Evolutionary conservation across 768 basidiomycete genomes (phyloP), one percentile per base, ranked within the genome.

Genomic region (Trametes maxima): DNA sequence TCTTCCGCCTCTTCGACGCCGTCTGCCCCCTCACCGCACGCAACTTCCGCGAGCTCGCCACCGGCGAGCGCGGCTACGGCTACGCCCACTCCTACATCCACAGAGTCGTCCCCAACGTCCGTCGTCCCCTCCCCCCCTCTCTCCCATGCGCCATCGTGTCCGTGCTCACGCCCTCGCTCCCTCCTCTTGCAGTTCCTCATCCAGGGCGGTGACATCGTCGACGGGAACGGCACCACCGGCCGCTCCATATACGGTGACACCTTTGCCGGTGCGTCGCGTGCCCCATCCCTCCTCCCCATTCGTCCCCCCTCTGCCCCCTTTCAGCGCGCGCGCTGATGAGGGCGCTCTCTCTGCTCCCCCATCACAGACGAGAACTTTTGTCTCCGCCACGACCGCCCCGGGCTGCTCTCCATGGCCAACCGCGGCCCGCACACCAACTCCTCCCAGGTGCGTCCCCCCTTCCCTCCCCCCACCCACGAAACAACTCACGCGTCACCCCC

Each of bases 1-100:
- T 87, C 25, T 92, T 95, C 84, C 86, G 89, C 74, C 83, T 95
- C 44, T 93, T 82, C 75, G 91, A 94, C 74, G 83, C 88, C 57
- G 79, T 83, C 17, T 91, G 92, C n/a, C 94, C 94, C 55, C 84
- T 82, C 74, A 95, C 94, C 12, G 74, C 89, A 2, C 76, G 75
- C 51, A 94, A 94, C 79, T 95, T 94, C 78, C 87, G 92, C 55
- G 87, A 89, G 70, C 80, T 95, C 47, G 85, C 87, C 8, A 85
- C 86, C 6, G 85, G 85, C 7, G 78, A 84, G 67, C 80, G 84
- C 61, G 84, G 86, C 19, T 87, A 88, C 66, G 91, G 89, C 8
- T 97, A 94, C 75, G 74, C 82, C 24, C 83, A 80, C 2, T 86
- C 85, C 60, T 61, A 60, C 11, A 90, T 94, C 79, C 92, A 95